Evolutionary conservation across 2,329 filamentous ascomycete genomes (phyloP), one percentile per base, ranked within the genome.

Genomic region (Aspergillus brunneoviolaceus): DNA sequence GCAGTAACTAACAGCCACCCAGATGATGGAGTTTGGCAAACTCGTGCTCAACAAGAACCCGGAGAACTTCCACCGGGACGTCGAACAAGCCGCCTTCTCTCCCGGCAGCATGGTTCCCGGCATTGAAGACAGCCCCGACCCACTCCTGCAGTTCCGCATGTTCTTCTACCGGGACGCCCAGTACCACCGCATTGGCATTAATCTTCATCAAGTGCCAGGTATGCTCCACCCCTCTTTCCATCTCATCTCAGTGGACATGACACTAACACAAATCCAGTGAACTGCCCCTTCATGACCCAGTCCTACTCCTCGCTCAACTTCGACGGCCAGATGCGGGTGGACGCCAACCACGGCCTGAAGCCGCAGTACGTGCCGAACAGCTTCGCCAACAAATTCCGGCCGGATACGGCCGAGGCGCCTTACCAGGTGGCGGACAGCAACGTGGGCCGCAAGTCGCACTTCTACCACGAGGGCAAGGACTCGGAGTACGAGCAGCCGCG

Each of bases 1-100:
- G 33, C 33, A 12, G 33, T 12, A 16, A 9, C 29, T 33, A 9
- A 55, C 14, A 27, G 19, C 23, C 3, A 5, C 9, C 11, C 27
- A 63, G 61, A 35, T 82, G 74, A 74, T 79, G 21, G 76, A 82
- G 47, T 80, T 84, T 53, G 82, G 82, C 3, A 76, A 76, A 16
- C 72, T 84, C 1, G 77, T 81, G 0, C 71, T 85, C 7, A 84
- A 83, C 70, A 83, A 82, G 69, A 84, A 84, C 69, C 81, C 81
- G 0, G 80, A 83, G 61, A 81, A 83, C 69, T 84, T 78, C 69
- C 76, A 80, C 63, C 73, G 77, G 11, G 82, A 85, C 60, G 78
- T 83, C 31, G 81, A 83, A 63, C 79, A 83, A 63, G 77, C 78
- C 0, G 80, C 81, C 47, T 84, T 84, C 72, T 82, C 80, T 0